Evolutionary conservation across 139 green algal species (phyloP).

Genomic region (Marvania coccoides): DNA sequence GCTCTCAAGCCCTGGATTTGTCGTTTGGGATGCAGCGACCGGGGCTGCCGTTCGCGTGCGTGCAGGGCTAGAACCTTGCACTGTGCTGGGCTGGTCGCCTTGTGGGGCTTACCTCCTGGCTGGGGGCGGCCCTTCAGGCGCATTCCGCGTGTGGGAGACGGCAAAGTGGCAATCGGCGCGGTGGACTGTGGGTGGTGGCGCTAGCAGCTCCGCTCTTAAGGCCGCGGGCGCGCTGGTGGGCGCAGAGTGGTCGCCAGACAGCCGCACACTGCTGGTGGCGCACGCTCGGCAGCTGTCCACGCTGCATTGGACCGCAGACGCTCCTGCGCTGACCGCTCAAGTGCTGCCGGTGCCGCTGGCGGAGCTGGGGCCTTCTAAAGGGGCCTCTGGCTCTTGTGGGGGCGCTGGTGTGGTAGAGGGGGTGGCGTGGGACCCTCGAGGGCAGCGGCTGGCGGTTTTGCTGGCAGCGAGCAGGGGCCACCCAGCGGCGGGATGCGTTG

Average conservation of each 20-base stretch:
- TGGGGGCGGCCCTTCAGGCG: not conserved
- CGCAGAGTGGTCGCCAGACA: constrained; percentile 15
- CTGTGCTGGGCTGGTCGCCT: constrained; percentile 23
- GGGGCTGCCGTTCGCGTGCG: not conserved
- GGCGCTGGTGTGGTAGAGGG: not conserved
- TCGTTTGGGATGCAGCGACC: constrained; percentile 19
- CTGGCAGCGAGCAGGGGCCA: constrained; percentile 6
- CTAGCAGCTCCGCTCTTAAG: not conserved
- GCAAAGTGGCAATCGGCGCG: constrained; percentile 11
- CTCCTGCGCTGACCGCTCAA: constrained; percentile 20
- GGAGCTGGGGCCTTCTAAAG: not conserved
- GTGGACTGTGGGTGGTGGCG: not conserved
- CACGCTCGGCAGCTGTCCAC: constrained; percentile 10
- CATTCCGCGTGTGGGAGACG: constrained; percentile 23
- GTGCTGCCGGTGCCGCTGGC: constrained; percentile 20
- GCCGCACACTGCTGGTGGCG: constrained; percentile 16
- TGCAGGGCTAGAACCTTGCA: constrained; percentile 5
- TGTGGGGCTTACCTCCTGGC: constrained; percentile 26
- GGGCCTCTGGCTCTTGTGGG: not conserved
- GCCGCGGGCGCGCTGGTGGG: not conserved
- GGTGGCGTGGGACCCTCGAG: constrained; percentile 13
- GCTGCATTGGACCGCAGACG: constrained; percentile 15
- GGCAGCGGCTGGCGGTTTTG: constrained; percentile 14
- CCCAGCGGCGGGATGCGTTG: constrained; percentile 6
- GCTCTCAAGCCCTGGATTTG: not conserved